Evolutionary conservation across 257 asterid genomes (phyloP), one percentile per base, ranked within the genome.

Genomic region (Capsicum chinense): DNA sequence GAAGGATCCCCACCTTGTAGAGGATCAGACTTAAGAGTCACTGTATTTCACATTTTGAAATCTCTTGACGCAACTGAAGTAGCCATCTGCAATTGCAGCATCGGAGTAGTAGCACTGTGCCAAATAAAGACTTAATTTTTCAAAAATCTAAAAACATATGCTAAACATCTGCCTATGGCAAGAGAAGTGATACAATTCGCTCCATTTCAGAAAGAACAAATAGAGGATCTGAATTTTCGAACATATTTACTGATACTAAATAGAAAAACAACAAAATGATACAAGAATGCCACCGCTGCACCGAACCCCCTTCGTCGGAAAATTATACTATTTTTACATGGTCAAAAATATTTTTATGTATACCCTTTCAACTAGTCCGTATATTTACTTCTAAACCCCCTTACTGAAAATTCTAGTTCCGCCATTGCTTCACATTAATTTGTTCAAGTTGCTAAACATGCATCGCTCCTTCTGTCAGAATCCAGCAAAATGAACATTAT

Each of bases 21-120:
- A 95, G 99, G 90, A 97, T 97, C 73, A 95, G 89, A 91, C 99
- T 97, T 85, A 97, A 86, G 9, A 97, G 92, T 83, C 99, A 93
- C 89, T 97, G 99, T 80, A 95, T 95, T 91, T 97, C 99, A 87
- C 99, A 97, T 93, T 93, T 94, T 79, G 99, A 97, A 86, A 95
- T 93, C 93, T 95, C 98, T 84, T 93, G 98, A 54, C 98, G 98
- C 99, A 97, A 79, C 99, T 95, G 89, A 97, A 97, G 33, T 97
- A 97, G 83, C 99, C 99, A 92, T 97, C 98, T 67, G 98, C 99
- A 86, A 97, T 95, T 54, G 98, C 97, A 87, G 98, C 97, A 83
- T 97, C 99, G 33, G 98, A 97, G 88, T 93, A 97, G 33, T 26
- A 26, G 33, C 33, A 26, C 99, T 97, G 95, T 56, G 84, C 50